Evolutionary conservation across 208 protist genomes (phyloP).

Genomic region (Acanthamoeba divionensis): DNA sequence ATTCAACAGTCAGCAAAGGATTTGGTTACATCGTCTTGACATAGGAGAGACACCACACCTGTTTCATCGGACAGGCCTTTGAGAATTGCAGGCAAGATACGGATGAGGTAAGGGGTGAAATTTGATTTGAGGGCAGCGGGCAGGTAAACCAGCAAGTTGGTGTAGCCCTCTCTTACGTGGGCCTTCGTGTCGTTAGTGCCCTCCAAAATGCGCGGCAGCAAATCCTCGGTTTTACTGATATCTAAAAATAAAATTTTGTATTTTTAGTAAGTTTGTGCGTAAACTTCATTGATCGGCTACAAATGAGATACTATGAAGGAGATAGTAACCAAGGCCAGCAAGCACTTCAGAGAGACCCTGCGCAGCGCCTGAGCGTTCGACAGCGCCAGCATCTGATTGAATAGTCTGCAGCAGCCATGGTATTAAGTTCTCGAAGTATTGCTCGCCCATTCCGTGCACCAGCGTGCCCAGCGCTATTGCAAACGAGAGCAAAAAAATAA

Average conservation of each 20-base stretch:
- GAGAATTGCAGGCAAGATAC: conserved; percentile 75
- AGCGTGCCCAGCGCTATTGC: conserved; percentile 74
- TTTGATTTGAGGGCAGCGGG: conserved; percentile 73
- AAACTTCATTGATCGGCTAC: neutral
- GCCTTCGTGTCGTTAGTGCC: conserved; percentile 58
- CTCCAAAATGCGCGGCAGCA: conserved; percentile 70
- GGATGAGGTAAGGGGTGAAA: conserved; percentile 68
- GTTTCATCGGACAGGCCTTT: conserved; percentile 74
- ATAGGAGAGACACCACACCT: neutral
- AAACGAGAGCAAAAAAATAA: neutral
- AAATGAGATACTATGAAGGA: neutral
- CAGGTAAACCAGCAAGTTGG: conserved; percentile 78
- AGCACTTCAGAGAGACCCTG: conserved; percentile 81
- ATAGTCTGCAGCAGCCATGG: conserved; percentile 78
- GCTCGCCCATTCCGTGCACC: conserved; percentile 79
- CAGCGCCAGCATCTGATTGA: conserved; percentile 63
- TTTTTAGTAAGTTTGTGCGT: neutral
- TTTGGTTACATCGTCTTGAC: neutral
- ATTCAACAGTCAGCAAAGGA: neutral
- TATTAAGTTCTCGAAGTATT: conserved; percentile 76
- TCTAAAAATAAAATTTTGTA: neutral
- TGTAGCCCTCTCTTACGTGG: conserved; percentile 78
- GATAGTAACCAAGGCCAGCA: conserved; percentile 38
- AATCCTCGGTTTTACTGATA: conserved; percentile 51
- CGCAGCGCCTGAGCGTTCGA: conserved; percentile 81